Base-by-base conservation (phyloP, 2,329 filamentous ascomycete genomes). In the Aspergillus quadrilineatus region DNA sequence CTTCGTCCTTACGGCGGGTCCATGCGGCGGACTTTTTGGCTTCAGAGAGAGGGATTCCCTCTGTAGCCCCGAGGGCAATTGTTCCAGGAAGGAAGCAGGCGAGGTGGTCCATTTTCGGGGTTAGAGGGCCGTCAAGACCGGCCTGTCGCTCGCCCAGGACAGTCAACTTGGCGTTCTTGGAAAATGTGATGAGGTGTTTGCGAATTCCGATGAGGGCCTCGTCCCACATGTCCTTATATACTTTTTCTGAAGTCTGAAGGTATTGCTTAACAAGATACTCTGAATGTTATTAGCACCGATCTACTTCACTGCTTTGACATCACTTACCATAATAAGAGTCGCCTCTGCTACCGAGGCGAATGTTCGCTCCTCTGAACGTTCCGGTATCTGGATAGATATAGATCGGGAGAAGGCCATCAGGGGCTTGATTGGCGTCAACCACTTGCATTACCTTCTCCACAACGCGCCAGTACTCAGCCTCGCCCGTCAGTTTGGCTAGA, bases 211-310 rank as follows among this genome's bases (percentile, higher is more conserved):
- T 80, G 45, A 99, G 79, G 12, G 91, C 82, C 70, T 99, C 89
- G 39, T 93, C 82, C 92, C 95, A 99, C 86, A 99, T 90, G 12
- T 94, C 89, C 62, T 87, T 81, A 74, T 99, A 99, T 14, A 97
- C 77, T 0, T 92, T 82, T 70, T 89, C 86, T 55, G 89, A 90
- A 10, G 94, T 99, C 74, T 99, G 94, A 17, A 97, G 81, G 71
- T 96, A 97, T 73, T 99, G 94, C 78, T 99, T 99, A 79, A 97
- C 95, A 50, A 99, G 85, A 73, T 99, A 99, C 76, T 99, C 91
- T 79, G 12, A 9, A 10, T 3, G 14, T 37, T 37, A 30, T 48
- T 48, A 48, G 44, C 28, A 28, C 10, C 2, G 28, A 15, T 22
- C 4, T 46, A 6, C 8, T 41, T 15, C 8, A 6, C 4, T 30